Evolutionary conservation across 2,329 filamentous ascomycete genomes (phyloP).

Genomic region (Monilinia vaccinii-corymbosi): DNA sequence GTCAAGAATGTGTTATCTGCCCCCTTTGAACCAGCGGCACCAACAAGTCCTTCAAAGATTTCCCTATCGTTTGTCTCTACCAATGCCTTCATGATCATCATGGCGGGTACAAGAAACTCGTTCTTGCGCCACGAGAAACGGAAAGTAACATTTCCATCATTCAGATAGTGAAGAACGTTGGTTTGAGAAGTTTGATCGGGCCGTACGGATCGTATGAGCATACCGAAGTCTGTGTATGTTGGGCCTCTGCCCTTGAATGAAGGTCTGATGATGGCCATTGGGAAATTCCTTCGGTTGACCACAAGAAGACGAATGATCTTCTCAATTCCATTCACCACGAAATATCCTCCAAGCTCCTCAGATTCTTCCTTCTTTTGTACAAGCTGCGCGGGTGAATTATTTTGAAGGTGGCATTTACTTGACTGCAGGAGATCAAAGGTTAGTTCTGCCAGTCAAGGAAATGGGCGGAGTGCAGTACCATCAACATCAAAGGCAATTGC

Average conservation of each 20-base stretch:
- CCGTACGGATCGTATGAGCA: conserved; percentile 83
- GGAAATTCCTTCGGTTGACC: conserved; percentile 84
- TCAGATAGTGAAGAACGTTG: conserved; percentile 92
- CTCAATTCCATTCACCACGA: conserved; percentile 95
- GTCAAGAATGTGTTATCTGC: conserved; percentile 86
- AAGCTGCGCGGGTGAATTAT: conserved; percentile 71
- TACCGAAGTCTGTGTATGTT: conserved; percentile 81
- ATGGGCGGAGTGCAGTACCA: conserved; percentile 40
- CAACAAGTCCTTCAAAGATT: conserved; percentile 90
- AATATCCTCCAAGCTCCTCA: conserved; percentile 93
- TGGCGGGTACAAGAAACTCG: conserved; percentile 88
- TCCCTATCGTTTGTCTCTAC: conserved; percentile 94
- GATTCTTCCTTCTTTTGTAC: conserved; percentile 88
- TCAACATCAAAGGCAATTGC: conserved; percentile 86
- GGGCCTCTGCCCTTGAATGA: conserved; percentile 84
- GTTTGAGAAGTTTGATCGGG: conserved; percentile 98
- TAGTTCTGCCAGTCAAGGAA: conserved; percentile 15
- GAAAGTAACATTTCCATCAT: conserved; percentile 92
- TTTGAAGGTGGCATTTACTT: conserved; percentile 83
- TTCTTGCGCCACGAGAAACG: conserved; percentile 97
- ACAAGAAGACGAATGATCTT: conserved; percentile 92
- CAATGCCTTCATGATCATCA: conserved; percentile 95
- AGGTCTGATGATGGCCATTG: conserved; percentile 84
- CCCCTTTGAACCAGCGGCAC: conserved; percentile 64
- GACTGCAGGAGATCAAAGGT: conserved; percentile 46